Evolutionary conservation across 1,284 basidiomycete genomes (phyloP).

Genomic region (Thecaphora frezii): DNA sequence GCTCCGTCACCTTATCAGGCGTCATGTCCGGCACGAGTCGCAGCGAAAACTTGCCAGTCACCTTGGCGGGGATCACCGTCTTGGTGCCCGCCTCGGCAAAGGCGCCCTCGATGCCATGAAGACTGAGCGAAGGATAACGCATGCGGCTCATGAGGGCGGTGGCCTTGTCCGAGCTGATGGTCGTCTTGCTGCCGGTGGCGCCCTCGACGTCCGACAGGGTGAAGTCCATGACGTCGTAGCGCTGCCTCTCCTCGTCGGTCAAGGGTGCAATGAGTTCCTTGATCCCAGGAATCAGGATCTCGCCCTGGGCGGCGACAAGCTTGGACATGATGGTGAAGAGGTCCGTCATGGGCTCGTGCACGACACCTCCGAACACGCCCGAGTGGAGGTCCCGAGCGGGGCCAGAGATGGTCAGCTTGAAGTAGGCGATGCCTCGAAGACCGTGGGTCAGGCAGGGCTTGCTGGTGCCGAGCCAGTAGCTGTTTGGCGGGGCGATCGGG

Average conservation of each 20-base stretch:
- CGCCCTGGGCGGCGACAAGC: slow-evolving; percentile 79
- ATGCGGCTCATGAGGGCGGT: slow-evolving; percentile 80
- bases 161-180: slow-evolving; percentile 78
- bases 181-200: slow-evolving; percentile 75
- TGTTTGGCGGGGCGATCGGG: background rate
- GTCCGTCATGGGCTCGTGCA: slow-evolving; percentile 68
- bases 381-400: slow-evolving; percentile 90
- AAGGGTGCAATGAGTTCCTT: slow-evolving; percentile 81
- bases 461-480: slow-evolving; percentile 59
- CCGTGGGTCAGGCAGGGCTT: slow-evolving; percentile 60
- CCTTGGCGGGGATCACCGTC: slow-evolving; percentile 91
- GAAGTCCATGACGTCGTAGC: slow-evolving; percentile 60
- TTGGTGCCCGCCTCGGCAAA: slow-evolving; percentile 73
- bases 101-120: slow-evolving; percentile 96
- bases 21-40: slow-evolving; percentile 83
- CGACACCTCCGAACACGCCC: slow-evolving; percentile 62
- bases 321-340: slow-evolving; percentile 67
- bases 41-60: slow-evolving; percentile 66
- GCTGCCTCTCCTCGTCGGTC: slow-evolving; percentile 74
- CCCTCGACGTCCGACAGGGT: slow-evolving; percentile 71
- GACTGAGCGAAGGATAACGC: slow-evolving; percentile 76
- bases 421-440: slow-evolving; percentile 82
- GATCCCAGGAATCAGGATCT: slow-evolving; percentile 87
- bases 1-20: slow-evolving; percentile 59
- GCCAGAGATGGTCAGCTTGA: slow-evolving; percentile 79